These are phyloP conservation scores for Capsicum baccatum DNA, from an alignment of 257 asterid species.

Conservation along the genomic window DNA sequence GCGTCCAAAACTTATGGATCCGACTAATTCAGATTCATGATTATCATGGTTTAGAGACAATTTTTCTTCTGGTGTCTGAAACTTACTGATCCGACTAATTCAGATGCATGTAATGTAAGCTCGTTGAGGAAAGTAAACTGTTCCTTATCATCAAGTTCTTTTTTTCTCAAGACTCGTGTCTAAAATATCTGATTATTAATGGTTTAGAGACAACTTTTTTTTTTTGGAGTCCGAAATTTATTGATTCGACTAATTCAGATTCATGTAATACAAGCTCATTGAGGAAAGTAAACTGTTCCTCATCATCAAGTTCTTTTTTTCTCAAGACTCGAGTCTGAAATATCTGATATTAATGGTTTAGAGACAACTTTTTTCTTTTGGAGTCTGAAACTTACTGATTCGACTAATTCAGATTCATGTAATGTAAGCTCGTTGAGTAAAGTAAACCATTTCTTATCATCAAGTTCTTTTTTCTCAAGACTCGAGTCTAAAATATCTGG, in stretches of 20 bases:
- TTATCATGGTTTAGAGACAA: too few species aligned
- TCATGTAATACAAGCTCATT: rapidly evolving
- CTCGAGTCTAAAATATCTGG: too few species aligned
- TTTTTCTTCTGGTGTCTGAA: too few species aligned
- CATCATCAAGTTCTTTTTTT: neutral
- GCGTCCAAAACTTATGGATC: too few species aligned
- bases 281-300: neutral
- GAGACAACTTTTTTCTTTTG: neutral
- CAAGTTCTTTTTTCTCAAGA: too few species aligned
- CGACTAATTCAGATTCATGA: too few species aligned
- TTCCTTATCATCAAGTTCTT: neutral
- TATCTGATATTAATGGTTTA: too few species aligned
- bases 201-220: neutral
- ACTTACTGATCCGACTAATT: neutral
- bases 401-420: too few species aligned
- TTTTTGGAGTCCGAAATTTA: neutral
- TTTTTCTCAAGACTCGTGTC: neutral
- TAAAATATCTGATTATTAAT: neutral
- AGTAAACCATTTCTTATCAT: too few species aligned
- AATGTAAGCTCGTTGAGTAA: too few species aligned
- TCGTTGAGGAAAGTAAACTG: neutral
- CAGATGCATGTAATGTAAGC: neutral
- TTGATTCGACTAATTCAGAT: neutral
- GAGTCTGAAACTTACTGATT: too few species aligned
- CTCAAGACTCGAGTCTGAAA: too few species aligned